Conservation (phyloP, 768 basidiomycete species). For the Lyophyllum atratum region DNA sequence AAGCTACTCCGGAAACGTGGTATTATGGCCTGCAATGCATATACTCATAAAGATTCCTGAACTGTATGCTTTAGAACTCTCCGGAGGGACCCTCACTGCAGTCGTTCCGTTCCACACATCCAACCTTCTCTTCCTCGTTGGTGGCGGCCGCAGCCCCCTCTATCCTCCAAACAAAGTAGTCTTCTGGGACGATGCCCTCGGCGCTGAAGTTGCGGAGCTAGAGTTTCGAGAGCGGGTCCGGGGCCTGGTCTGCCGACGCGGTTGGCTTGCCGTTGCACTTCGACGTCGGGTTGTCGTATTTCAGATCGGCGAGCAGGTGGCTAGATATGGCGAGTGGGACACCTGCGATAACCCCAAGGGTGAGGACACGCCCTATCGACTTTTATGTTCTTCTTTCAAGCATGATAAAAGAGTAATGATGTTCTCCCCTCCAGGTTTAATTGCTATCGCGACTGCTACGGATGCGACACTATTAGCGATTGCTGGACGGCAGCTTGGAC, state of each 20-base stretch:
- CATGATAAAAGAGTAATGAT: not conserved
- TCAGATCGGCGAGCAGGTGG: constrained; percentile 61
- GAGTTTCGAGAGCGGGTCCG: constrained; percentile 86
- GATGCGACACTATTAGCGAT: constrained; percentile 83
- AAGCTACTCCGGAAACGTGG: constrained; percentile 82
- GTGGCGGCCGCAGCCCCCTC: constrained; percentile 84
- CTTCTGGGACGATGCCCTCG: constrained; percentile 81
- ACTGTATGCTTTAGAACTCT: constrained; percentile 53
- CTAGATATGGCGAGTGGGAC: constrained; percentile 77
- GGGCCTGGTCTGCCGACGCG: constrained; percentile 77
- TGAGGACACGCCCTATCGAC: constrained; percentile 31
- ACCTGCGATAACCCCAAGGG: constrained; percentile 87
- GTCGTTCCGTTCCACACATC: constrained; percentile 80
- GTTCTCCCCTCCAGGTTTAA: constrained; percentile 49
- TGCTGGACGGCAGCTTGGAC: constrained; percentile 83
- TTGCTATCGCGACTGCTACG: constrained; percentile 77
- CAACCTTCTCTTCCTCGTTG: constrained; percentile 82
- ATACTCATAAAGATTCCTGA: not conserved
- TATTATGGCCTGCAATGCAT: constrained; percentile 32
- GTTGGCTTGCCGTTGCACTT: constrained; percentile 83
- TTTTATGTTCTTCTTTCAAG: not conserved
- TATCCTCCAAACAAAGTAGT: constrained; percentile 93
- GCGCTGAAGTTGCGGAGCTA: constrained; percentile 82
- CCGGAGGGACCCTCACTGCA: constrained; percentile 75
- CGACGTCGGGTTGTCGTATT: constrained; percentile 81